Evolutionary conservation across 1,284 basidiomycete genomes (phyloP).

Genomic region (Cryptococcus sp.): DNA sequence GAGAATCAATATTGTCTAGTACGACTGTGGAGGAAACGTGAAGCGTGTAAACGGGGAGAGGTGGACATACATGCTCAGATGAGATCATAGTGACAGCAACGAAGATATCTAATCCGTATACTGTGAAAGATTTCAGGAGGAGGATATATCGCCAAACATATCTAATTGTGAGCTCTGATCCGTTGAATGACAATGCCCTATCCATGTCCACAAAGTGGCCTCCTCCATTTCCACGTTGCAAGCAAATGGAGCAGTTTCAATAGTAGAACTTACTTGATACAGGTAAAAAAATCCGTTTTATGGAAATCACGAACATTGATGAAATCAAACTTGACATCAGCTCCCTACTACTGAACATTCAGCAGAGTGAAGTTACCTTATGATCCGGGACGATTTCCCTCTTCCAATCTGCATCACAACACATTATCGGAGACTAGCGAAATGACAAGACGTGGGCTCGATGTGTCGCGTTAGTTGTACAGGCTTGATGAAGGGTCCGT

Average conservation of each 20-base stretch:
- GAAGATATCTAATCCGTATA: slow-evolving; percentile 97
- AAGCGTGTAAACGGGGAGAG: neutral
- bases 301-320: slow-evolving; percentile 84
- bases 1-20: neutral
- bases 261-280: slow-evolving; percentile 63
- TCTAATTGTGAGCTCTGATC: slow-evolving; percentile 49
- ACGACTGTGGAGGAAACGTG: neutral
- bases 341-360: too few species aligned
- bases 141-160: slow-evolving; percentile 88
- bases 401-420: slow-evolving; percentile 76
- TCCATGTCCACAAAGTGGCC: too few species aligned
- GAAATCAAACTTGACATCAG: slow-evolving; percentile 77
- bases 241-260: too few species aligned
- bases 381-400: slow-evolving; percentile 95
- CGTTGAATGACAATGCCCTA: too few species aligned
- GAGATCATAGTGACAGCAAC: slow-evolving; percentile 93
- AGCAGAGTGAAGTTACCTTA: slow-evolving; percentile 71
- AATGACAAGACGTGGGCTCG: too few species aligned
- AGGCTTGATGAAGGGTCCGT: too few species aligned
- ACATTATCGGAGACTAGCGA: too few species aligned
- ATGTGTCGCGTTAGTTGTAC: too few species aligned
- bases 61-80: slow-evolving; percentile 56
- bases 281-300: slow-evolving; percentile 77
- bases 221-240: too few species aligned
- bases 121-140: slow-evolving; percentile 89